Conservation (phyloP, 2,329 filamentous ascomycete genomes). For the Teratosphaeria destructans region DNA sequence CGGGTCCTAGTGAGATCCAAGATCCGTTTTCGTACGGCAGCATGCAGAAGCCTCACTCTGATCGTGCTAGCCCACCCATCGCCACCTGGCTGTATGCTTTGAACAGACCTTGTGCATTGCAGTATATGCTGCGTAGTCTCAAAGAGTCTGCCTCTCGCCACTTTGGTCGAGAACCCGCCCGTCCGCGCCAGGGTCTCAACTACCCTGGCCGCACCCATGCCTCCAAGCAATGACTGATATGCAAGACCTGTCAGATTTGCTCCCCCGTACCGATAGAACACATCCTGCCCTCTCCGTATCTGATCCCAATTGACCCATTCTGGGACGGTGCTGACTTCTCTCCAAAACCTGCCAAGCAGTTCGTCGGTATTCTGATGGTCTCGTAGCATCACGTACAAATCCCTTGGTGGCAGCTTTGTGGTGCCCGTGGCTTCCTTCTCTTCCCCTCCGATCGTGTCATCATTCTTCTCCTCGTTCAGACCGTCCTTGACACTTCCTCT, state of each 20-base stretch:
- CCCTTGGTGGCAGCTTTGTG: conserved; percentile 32
- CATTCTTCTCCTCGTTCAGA: conserved; percentile 9
- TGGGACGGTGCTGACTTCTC: conserved; percentile 55
- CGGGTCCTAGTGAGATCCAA: conserved; percentile 45
- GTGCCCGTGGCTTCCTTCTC: conserved; percentile 15
- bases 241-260: conserved; percentile 54
- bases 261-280: conserved; percentile 67
- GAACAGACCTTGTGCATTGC: conserved; percentile 55
- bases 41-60: conserved; percentile 59
- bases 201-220: conserved; percentile 61
- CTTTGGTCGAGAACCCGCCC: conserved; percentile 59
- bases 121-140: conserved; percentile 70
- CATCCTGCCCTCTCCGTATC: conserved; percentile 61
- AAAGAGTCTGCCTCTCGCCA: conserved; percentile 54
- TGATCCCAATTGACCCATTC: conserved; percentile 71
- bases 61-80: conserved; percentile 55
- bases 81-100: conserved; percentile 58
- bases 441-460: conserved; percentile 2
- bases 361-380: conserved; percentile 49
- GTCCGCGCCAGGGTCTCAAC: conserved; percentile 66
- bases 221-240: conserved; percentile 57
- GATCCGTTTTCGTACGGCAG: conserved; percentile 56
- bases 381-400: conserved; percentile 53
- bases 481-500: conserved; percentile 13
- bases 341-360: conserved; percentile 51